phyloP scores from a whole-genome alignment of 2,329 filamentous ascomycete genomes.

The Torrubiellomyces zombiae region DNA sequence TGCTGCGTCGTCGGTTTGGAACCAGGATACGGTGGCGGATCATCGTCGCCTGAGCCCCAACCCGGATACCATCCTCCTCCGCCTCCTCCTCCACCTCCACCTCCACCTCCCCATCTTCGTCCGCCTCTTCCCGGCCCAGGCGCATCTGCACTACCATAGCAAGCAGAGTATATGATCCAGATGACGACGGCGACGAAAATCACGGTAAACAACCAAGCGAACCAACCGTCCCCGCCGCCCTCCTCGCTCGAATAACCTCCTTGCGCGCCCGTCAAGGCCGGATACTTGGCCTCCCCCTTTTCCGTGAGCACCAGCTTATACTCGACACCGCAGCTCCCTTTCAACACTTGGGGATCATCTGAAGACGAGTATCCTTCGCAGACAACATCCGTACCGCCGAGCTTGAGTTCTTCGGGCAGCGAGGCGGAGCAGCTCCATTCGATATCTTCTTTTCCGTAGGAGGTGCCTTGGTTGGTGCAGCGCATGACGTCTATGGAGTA shows the following conservation, averaged over 20 bases:
- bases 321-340: slow-evolving; percentile 84
- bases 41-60: slow-evolving; percentile 27
- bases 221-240: slow-evolving; percentile 15
- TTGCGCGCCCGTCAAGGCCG: slow-evolving; percentile 27
- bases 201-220: slow-evolving; percentile 36
- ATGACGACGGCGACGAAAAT: slow-evolving; percentile 42
- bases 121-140: slow-evolving; percentile 13
- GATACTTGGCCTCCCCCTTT: slow-evolving; percentile 55
- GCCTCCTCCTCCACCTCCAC: slow-evolving; percentile 24
- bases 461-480: slow-evolving; percentile 70
- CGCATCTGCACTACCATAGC: slow-evolving; percentile 9
- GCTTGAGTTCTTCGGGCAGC: slow-evolving; percentile 44
- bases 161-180: slow-evolving; percentile 47
- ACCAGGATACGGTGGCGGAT: slow-evolving; percentile 30
- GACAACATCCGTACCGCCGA: slow-evolving; percentile 75
- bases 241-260: slow-evolving; percentile 17
- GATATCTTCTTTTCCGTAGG: slow-evolving; percentile 65
- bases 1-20: slow-evolving; percentile 21
- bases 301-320: slow-evolving; percentile 69
- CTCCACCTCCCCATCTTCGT: slow-evolving; percentile 12
- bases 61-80: slow-evolving; percentile 22
- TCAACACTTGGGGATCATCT: slow-evolving; percentile 74
- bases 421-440: slow-evolving; percentile 73
- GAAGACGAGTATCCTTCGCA: slow-evolving; percentile 73
- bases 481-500: slow-evolving; percentile 70